A percentile compares a stretch with the other conserved stretches of the same genome.
Evolutionary conservation across 2,329 filamentous ascomycete genomes (phyloP).

Genomic region (Juglanconis sp.): DNA sequence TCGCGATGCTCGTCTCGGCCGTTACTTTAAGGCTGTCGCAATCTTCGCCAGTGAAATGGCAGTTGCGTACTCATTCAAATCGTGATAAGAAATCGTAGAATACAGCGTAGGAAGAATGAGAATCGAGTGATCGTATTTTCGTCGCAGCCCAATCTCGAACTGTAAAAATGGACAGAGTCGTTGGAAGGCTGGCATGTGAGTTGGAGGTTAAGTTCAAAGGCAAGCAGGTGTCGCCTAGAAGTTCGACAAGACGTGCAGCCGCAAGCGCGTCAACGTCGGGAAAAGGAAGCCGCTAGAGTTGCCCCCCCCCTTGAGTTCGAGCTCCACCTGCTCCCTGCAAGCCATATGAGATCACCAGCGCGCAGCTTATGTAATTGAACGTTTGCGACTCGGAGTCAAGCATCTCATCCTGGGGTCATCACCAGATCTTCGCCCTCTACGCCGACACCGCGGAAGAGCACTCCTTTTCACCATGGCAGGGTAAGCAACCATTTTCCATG

Average conservation of each 20-base stretch:
- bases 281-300: not conserved
- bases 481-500: not conserved
- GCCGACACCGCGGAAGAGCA: not conserved
- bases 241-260: constrained; percentile 1
- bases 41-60: not conserved
- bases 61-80: not conserved
- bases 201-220: not conserved
- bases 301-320: not conserved
- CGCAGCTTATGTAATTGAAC: constrained; percentile 12
- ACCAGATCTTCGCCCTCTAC: not conserved
- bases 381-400: constrained; percentile 3
- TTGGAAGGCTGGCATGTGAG: not conserved
- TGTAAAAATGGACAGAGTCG: not conserved
- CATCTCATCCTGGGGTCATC: constrained; percentile 13
- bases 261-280: constrained; percentile 1
- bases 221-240: not conserved
- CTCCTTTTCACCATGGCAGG: constrained; percentile 15
- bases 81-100: not conserved
- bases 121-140: not conserved
- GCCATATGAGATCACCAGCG: constrained; percentile 12
- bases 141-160: not conserved
- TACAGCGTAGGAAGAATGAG: not conserved
- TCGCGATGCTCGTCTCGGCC: constrained; percentile 1
- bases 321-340: not conserved
- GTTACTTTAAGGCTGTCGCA: not conserved